phyloP scores from a whole-genome alignment of 1,139 yeast genomes.

The Suhomyces bolitotheri region DNA sequence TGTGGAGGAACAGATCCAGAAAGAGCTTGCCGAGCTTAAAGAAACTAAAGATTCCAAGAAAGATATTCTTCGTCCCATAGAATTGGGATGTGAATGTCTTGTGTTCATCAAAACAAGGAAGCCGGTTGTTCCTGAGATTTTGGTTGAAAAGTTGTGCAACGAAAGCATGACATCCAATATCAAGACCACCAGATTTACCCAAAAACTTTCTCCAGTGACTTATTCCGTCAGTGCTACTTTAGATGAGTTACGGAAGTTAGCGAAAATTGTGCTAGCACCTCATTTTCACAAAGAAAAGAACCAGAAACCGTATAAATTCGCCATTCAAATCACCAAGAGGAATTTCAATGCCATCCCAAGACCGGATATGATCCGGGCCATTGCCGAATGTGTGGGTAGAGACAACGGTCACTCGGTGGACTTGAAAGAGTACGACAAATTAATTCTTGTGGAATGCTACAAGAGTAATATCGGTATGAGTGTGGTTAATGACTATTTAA shows the following conservation, averaged over 20 bases:
- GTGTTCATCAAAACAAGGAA: constrained; percentile 76
- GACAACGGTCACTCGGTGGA: constrained; percentile 78
- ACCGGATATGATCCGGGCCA: constrained; percentile 64
- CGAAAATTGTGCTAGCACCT: constrained; percentile 58
- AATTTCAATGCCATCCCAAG: constrained; percentile 74
- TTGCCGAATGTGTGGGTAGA: constrained; percentile 72
- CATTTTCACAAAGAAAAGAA: constrained; percentile 58
- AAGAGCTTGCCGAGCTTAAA: constrained; percentile 64
- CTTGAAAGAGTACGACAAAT: constrained; percentile 73
- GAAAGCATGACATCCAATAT: constrained; percentile 52
- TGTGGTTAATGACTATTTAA: constrained; percentile 66
- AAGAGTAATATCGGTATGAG: constrained; percentile 81
- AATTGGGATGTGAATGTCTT: constrained; percentile 79
- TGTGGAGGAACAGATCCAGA: constrained; percentile 73
- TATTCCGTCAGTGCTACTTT: constrained; percentile 70
- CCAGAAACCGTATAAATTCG: constrained; percentile 62
- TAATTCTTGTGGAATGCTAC: constrained; percentile 83
- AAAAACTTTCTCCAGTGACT: constrained; percentile 78
- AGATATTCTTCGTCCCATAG: constrained; percentile 60
- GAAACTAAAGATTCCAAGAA: constrained; percentile 38
- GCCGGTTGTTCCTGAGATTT: constrained; percentile 75
- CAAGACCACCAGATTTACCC: constrained; percentile 71
- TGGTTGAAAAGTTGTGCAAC: constrained; percentile 63
- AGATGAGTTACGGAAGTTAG: constrained; percentile 63
- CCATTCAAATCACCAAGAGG: constrained; percentile 76